Evolutionary conservation across 2,329 filamentous ascomycete species (phyloP).

Genomic region (Nemania sp.): DNA sequence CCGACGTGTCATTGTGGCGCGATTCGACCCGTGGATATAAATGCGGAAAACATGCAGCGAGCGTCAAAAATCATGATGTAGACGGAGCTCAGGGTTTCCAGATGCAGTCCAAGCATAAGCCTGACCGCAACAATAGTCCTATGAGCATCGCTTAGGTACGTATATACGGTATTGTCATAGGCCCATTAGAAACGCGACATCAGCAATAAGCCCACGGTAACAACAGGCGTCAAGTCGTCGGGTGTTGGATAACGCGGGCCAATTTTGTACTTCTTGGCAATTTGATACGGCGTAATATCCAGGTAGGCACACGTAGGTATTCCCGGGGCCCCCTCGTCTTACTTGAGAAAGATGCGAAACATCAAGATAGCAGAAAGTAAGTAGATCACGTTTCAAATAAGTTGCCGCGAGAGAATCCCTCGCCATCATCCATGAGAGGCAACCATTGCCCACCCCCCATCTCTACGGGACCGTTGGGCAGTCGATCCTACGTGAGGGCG

Average conservation of each 20-base stretch:
- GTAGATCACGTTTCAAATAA: background rate
- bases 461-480: background rate
- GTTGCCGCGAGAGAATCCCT: background rate
- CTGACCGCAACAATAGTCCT: constrained; percentile 5
- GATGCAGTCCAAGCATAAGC: background rate
- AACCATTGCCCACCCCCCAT: background rate
- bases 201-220: background rate
- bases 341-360: background rate
- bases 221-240: background rate
- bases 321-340: background rate
- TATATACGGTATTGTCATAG: background rate
- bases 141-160: background rate
- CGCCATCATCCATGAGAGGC: background rate
- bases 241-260: background rate
- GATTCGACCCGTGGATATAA: background rate
- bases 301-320: background rate
- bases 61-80: background rate
- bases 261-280: background rate
- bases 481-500: background rate
- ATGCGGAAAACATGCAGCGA: background rate
- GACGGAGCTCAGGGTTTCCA: background rate
- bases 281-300: background rate
- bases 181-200: background rate
- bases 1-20: background rate
- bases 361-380: background rate